Evolutionary conservation across 495 filamentous ascomycete species (phyloP).

Genomic region (Amorphotheca resinae): DNA sequence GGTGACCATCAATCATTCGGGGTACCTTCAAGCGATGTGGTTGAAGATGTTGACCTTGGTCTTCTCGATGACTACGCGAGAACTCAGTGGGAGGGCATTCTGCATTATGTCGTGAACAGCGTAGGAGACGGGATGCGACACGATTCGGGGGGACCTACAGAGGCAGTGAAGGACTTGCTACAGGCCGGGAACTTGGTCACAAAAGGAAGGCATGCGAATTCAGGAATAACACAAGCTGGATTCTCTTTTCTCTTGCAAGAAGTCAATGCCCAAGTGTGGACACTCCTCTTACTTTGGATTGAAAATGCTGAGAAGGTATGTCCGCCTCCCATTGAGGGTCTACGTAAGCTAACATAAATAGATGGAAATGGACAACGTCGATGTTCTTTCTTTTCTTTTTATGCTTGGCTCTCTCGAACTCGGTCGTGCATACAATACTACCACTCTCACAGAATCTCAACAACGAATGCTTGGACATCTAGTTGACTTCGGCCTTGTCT

Average conservation of each 20-base stretch:
- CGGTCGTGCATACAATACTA: constrained; percentile 75
- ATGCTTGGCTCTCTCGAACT: constrained; percentile 89
- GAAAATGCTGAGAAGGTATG: constrained; percentile 57
- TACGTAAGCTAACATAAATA: constrained; percentile 21
- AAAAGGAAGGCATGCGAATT: constrained; percentile 36
- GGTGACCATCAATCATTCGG: constrained; percentile 82
- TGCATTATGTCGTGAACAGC: constrained; percentile 79
- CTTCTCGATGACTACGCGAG: constrained; percentile 81
- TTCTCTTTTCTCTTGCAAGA: constrained; percentile 94
- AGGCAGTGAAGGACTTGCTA: constrained; percentile 71
- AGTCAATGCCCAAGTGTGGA: constrained; percentile 93
- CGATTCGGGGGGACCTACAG: constrained; percentile 42
- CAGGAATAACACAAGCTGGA: constrained; percentile 75
- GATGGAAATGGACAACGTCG: constrained; percentile 73
- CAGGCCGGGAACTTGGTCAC: constrained; percentile 71
- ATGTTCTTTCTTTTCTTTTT: constrained; percentile 91
- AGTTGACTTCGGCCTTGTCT: constrained; percentile 84
- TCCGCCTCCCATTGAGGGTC: background rate
- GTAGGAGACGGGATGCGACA: constrained; percentile 29
- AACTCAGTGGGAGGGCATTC: constrained; percentile 85
- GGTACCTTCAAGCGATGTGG: constrained; percentile 54
- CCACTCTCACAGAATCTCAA: constrained; percentile 65
- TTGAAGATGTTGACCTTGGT: constrained; percentile 43
- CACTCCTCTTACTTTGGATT: constrained; percentile 82
- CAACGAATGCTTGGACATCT: constrained; percentile 76